Conservation (phyloP, 768 basidiomycete species). For the Panus rudis region DNA sequence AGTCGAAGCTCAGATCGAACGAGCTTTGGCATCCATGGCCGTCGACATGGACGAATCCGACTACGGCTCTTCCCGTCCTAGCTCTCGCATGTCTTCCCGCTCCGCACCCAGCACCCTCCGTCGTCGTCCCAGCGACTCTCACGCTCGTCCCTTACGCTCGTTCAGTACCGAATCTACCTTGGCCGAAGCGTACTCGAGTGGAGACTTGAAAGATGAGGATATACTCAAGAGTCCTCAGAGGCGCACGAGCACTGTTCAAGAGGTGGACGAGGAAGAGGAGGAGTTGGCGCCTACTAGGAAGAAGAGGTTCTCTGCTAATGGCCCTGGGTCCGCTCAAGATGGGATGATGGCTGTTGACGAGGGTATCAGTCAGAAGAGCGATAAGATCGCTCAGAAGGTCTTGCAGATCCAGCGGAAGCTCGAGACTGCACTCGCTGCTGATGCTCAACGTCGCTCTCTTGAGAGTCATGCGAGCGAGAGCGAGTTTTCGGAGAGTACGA, state of each 20-base stretch:
- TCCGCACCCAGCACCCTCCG: constrained; percentile 46
- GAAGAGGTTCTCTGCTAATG: constrained; percentile 76
- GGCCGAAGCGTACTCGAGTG: constrained; percentile 55
- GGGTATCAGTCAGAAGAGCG: constrained; percentile 77
- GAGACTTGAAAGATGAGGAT: constrained; percentile 21
- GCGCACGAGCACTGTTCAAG: constrained; percentile 47
- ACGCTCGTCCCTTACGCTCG: constrained; percentile 49
- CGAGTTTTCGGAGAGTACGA: constrained; percentile 18
- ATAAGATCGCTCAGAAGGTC: constrained; percentile 84
- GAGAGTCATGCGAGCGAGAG: constrained; percentile 40
- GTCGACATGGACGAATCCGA: constrained; percentile 76
- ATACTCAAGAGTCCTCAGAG: constrained; percentile 27
- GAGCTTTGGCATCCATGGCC: constrained; percentile 79
- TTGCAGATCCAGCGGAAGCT: constrained; percentile 89
- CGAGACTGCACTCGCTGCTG: constrained; percentile 64
- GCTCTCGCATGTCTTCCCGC: constrained; percentile 57
- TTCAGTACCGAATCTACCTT: constrained; percentile 78
- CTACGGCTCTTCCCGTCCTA: constrained; percentile 62
- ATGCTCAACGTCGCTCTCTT: constrained; percentile 39
- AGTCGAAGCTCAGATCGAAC: constrained; percentile 86
- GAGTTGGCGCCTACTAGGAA: constrained; percentile 38
- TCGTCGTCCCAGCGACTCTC: constrained; percentile 48
- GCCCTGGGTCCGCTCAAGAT: constrained; percentile 58
- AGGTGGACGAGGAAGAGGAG: constrained; percentile 50
- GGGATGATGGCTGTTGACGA: constrained; percentile 85